phyloP scores from a whole-genome alignment of 2,329 filamentous ascomycete genomes.

The Pleoardoris graminearum region DNA sequence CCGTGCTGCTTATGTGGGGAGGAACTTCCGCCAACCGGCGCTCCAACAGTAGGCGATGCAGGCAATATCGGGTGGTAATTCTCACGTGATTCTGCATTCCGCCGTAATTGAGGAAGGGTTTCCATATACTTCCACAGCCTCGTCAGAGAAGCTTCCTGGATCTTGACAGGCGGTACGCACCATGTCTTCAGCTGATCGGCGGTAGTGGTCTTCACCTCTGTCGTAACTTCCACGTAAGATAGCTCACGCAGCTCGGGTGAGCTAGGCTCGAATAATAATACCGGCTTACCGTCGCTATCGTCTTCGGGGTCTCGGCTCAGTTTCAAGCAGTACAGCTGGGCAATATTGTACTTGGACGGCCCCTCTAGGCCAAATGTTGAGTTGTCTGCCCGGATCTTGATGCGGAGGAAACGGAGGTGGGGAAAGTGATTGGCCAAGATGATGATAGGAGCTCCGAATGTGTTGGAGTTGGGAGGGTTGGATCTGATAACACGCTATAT shows the following conservation, averaged over 20 bases:
- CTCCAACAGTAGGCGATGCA: neutral
- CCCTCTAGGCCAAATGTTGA: conserved; percentile 9
- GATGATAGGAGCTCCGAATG: conserved; percentile 21
- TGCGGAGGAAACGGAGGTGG: conserved; percentile 16
- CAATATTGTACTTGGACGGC: neutral
- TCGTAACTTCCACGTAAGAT: conserved; percentile 24
- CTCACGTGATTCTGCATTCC: neutral
- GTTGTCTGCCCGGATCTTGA: conserved; percentile 19
- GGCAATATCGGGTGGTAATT: neutral
- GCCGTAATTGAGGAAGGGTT: neutral
- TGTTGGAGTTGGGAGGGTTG: conserved; percentile 14
- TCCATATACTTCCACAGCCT: neutral
- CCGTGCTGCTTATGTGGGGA: neutral
- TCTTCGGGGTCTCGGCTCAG: conserved; percentile 7
- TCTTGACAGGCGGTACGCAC: conserved; percentile 17
- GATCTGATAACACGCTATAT: neutral
- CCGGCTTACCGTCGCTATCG: conserved; percentile 17
- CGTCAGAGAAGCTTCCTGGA: neutral
- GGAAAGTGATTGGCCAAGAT: conserved; percentile 18
- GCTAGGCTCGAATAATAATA: conserved; percentile 17
- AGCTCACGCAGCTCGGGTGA: conserved; percentile 20
- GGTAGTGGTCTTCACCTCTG: neutral
- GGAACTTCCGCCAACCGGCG: neutral
- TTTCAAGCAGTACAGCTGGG: conserved; percentile 10
- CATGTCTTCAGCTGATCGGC: conserved; percentile 20